Conservation (phyloP, 2,329 filamentous ascomycete species). For the Rugonectria rugulosa region DNA sequence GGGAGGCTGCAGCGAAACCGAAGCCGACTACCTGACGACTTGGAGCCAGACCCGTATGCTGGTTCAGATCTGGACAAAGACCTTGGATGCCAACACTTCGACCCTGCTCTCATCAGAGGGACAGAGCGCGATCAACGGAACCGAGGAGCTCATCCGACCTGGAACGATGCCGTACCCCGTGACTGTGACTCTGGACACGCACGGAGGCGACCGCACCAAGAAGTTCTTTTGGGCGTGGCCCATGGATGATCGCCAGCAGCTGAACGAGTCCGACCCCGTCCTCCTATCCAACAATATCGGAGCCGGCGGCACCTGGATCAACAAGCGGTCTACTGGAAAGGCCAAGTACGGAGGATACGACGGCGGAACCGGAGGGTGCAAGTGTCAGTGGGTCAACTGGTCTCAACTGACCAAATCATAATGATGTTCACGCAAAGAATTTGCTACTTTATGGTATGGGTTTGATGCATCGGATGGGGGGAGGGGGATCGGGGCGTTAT, state of each 20-base stretch:
- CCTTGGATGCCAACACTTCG: constrained; percentile 53
- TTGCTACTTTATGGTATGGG: constrained; percentile 20
- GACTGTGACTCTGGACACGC: constrained; percentile 67
- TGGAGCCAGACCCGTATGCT: constrained; percentile 68
- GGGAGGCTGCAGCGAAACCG: constrained; percentile 61
- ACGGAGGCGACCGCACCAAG: constrained; percentile 61
- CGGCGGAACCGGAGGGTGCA: constrained; percentile 69
- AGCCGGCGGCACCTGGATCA: constrained; percentile 61
- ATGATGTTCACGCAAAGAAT: constrained; percentile 5
- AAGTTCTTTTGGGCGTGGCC: constrained; percentile 65
- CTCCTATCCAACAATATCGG: constrained; percentile 59
- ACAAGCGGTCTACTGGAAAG: constrained; percentile 55
- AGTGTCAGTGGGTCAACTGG: constrained; percentile 68
- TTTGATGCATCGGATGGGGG: constrained; percentile 1
- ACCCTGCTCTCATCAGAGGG: constrained; percentile 44
- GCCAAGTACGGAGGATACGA: constrained; percentile 65
- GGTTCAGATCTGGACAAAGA: constrained; percentile 71
- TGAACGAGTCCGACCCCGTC: constrained; percentile 52
- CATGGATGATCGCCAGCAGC: constrained; percentile 55
- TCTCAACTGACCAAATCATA: constrained; percentile 23
- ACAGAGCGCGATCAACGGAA: constrained; percentile 37
- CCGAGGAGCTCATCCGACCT: constrained; percentile 50
- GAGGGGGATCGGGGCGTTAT: constrained; percentile 5
- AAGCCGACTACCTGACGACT: constrained; percentile 64
- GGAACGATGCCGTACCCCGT: constrained; percentile 71